Evolutionary conservation across 495 filamentous ascomycete genomes (phyloP).

Genomic region (Penicillium paxilli): DNA sequence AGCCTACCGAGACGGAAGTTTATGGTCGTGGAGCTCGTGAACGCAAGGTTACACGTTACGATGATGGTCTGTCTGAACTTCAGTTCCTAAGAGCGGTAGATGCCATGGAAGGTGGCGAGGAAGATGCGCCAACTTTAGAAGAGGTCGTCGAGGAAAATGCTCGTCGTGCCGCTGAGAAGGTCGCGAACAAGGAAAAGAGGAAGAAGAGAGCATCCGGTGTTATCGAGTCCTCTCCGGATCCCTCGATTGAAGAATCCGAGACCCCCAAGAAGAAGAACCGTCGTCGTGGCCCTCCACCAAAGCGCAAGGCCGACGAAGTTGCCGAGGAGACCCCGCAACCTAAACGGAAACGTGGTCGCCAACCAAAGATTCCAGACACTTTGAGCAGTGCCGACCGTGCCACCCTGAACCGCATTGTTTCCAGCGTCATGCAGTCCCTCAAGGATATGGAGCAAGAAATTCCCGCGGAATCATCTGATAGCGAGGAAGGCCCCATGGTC

Average conservation of each 20-base stretch:
- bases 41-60: slow-evolving; percentile 89
- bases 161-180: slow-evolving; percentile 79
- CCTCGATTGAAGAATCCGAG: slow-evolving; percentile 78
- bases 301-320: slow-evolving; percentile 82
- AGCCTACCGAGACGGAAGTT: slow-evolving; percentile 73
- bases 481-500: slow-evolving; percentile 57
- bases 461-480: slow-evolving; percentile 59
- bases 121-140: slow-evolving; percentile 66
- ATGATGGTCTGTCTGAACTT: slow-evolving; percentile 96
- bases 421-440: slow-evolving; percentile 71
- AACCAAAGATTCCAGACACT: slow-evolving; percentile 63
- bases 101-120: slow-evolving; percentile 94
- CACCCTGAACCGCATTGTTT: slow-evolving; percentile 72
- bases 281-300: slow-evolving; percentile 74
- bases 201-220: slow-evolving; percentile 36
- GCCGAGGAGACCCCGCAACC: slow-evolving; percentile 75
- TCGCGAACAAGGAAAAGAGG: slow-evolving; percentile 67
- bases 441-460: slow-evolving; percentile 71
- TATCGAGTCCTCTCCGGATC: slow-evolving; percentile 72
- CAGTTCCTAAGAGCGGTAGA: slow-evolving; percentile 68
- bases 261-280: slow-evolving; percentile 69
- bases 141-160: slow-evolving; percentile 87
- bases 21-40: slow-evolving; percentile 91
- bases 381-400: slow-evolving; percentile 46
- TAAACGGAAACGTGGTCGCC: slow-evolving; percentile 79